These are phyloP conservation scores for Xylaria sp. DNA, from an alignment of 2,329 filamentous ascomycete genomes.

Conservation along the genomic window DNA sequence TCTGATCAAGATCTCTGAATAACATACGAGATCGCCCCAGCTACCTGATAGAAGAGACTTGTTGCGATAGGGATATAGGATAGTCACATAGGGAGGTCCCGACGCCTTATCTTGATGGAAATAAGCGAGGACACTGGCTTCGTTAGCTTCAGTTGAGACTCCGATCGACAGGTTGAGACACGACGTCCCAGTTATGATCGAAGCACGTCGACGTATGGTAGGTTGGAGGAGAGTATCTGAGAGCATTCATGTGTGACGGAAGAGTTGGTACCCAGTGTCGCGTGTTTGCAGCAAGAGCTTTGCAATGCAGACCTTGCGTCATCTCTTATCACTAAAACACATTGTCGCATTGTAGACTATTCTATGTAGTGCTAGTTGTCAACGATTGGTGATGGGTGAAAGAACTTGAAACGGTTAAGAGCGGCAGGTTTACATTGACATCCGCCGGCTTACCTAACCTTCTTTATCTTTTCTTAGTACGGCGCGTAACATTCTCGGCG, in stretches of 20 bases:
- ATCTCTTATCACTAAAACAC: background rate
- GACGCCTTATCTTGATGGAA: background rate
- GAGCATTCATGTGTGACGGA: background rate
- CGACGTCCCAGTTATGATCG: background rate
- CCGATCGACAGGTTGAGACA: slow-evolving; percentile 5
- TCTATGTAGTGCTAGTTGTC: background rate
- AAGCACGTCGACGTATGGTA: background rate
- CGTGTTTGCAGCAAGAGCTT: too few species aligned
- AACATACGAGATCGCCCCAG: background rate
- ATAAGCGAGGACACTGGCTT: background rate
- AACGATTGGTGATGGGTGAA: slow-evolving; percentile 12
- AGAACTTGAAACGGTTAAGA: slow-evolving; percentile 27
- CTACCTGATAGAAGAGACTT: background rate
- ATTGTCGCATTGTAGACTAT: background rate
- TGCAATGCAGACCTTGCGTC: background rate
- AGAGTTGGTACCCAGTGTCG: background rate
- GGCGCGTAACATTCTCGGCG: slow-evolving; percentile 27
- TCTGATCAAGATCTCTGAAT: background rate
- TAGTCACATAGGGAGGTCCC: background rate
- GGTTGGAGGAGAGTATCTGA: background rate
- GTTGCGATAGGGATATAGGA: background rate
- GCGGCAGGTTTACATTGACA: slow-evolving; percentile 3
- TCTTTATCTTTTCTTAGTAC: slow-evolving; percentile 1
- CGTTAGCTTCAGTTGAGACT: background rate
- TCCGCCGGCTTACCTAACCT: background rate